Percentiles rank a stretch among this genome's conserved stretches.
Evolutionary conservation across 441 rosid species (phyloP).

Genomic region (Kokia cookei): DNA sequence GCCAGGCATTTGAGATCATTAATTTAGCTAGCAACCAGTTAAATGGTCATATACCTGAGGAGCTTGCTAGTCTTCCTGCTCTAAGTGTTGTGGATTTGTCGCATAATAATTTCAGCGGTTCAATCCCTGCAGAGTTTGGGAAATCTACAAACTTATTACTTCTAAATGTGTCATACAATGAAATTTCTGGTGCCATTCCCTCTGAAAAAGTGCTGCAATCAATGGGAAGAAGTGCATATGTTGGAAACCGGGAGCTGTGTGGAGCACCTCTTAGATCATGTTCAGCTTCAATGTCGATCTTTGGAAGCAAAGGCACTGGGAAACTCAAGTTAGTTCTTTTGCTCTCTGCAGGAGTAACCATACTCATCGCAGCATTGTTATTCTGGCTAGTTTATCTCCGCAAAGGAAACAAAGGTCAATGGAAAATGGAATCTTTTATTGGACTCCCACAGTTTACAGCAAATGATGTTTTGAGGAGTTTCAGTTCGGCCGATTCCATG

Average conservation of each 20-base stretch:
- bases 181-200: slow-evolving; percentile 60
- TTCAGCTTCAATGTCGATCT: slow-evolving; percentile 31
- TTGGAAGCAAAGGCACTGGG: slow-evolving; percentile 45
- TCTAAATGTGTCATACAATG: slow-evolving; percentile 58
- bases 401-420: slow-evolving; percentile 46
- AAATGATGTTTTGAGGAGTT: slow-evolving; percentile 65
- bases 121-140: slow-evolving; percentile 50
- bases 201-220: slow-evolving; percentile 38
- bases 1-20: slow-evolving; percentile 44
- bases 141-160: slow-evolving; percentile 36
- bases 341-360: slow-evolving; percentile 39
- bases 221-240: slow-evolving; percentile 63
- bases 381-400: slow-evolving; percentile 46
- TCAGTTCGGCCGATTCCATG: slow-evolving; percentile 34
- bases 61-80: slow-evolving; percentile 46
- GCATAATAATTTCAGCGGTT: slow-evolving; percentile 58
- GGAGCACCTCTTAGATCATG: slow-evolving; percentile 74
- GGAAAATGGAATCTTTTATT: slow-evolving; percentile 72
- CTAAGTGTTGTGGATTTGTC: slow-evolving; percentile 60
- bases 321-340: slow-evolving; percentile 51
- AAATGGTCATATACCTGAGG: slow-evolving; percentile 51
- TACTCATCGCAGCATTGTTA: slow-evolving; percentile 37
- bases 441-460: slow-evolving; percentile 80
- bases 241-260: slow-evolving; percentile 71
- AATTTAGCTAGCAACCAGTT: slow-evolving; percentile 52